A percentile compares a stretch with the other conserved stretches of the same genome.
These are phyloP conservation scores for Eleusine indica DNA, from an alignment of 176 grass and related monocot species.

Conservation along the genomic window DNA sequence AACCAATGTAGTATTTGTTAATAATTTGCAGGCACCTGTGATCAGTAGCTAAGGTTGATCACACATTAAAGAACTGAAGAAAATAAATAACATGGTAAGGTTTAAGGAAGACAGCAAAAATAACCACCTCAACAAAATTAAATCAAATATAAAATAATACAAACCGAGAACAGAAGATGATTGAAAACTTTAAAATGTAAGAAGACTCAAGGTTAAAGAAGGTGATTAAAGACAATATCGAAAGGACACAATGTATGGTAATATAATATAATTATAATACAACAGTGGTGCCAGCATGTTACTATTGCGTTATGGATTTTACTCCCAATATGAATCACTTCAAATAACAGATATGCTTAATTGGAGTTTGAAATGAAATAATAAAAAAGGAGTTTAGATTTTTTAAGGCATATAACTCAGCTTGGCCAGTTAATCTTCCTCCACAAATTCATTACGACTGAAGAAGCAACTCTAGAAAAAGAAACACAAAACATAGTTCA, in stretches of 20 bases:
- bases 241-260: not conserved
- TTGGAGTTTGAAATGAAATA: not conserved
- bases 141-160: not conserved
- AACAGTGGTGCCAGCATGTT: not conserved
- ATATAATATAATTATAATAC: not conserved
- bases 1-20: not conserved
- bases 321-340: constrained; percentile 9
- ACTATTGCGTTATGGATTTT: not conserved
- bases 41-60: not conserved
- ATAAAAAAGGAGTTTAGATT: not conserved
- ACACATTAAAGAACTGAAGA: not conserved
- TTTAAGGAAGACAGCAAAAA: not conserved
- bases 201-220: not conserved
- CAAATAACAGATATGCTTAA: not conserved
- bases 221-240: not conserved
- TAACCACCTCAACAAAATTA: not conserved
- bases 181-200: not conserved
- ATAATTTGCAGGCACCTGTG: not conserved
- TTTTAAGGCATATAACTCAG: not conserved
- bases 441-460: constrained; percentile 23
- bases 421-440: constrained; percentile 2
- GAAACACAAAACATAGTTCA: constrained; percentile 21
- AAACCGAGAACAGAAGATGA: not conserved
- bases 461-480: constrained; percentile 17
- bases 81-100: not conserved